Conservation (phyloP, 2,329 filamentous ascomycete species). For the Apiospora marii region DNA sequence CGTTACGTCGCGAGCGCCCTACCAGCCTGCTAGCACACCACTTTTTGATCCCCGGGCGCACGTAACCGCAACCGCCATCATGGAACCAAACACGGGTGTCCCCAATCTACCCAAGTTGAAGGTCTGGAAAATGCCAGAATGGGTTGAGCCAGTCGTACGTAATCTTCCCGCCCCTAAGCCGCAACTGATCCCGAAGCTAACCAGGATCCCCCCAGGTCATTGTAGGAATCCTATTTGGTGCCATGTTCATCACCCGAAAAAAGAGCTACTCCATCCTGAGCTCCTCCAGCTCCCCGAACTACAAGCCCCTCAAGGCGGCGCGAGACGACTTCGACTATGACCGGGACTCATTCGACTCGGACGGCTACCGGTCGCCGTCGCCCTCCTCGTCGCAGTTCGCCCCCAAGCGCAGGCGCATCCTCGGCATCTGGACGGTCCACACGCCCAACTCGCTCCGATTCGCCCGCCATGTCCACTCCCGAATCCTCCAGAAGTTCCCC, state of each 20-base stretch:
- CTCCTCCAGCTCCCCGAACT: constrained; percentile 30
- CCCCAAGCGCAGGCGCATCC: constrained; percentile 40
- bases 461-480: constrained; percentile 63
- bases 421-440: constrained; percentile 43
- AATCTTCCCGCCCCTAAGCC: background rate
- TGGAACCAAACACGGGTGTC: background rate
- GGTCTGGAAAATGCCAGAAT: constrained; percentile 42
- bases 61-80: background rate
- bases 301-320: constrained; percentile 32
- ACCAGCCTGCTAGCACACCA: background rate
- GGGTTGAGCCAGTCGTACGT: constrained; percentile 45
- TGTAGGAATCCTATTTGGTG: constrained; percentile 46
- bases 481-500: constrained; percentile 68
- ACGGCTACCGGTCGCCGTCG: constrained; percentile 26
- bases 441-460: constrained; percentile 67
- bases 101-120: constrained; percentile 21
- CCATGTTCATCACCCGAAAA: constrained; percentile 47
- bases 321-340: constrained; percentile 25
- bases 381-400: constrained; percentile 33
- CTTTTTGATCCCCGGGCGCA: background rate
- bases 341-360: constrained; percentile 29
- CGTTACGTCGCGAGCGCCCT: background rate
- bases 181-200: constrained; percentile 6
- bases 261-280: constrained; percentile 46
- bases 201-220: constrained; percentile 41